Conservation (phyloP, 73 alveolate species). For the Halteria grandinella region DNA sequence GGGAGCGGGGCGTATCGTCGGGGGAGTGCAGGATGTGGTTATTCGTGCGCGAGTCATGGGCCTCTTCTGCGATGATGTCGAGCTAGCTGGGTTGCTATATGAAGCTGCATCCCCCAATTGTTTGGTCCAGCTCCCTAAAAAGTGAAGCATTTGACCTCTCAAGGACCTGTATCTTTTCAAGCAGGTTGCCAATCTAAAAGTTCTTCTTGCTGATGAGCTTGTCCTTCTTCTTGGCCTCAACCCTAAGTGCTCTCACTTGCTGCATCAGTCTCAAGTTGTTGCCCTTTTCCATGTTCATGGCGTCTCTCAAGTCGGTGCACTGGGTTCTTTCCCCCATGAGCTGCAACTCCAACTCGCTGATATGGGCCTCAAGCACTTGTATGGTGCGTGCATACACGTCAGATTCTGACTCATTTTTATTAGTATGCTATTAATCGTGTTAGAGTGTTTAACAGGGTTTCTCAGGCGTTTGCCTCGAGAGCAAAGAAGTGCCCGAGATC, state of each 20-base stretch:
- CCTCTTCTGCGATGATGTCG: not conserved
- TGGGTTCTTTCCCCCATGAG: too few species aligned
- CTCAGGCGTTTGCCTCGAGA: too few species aligned
- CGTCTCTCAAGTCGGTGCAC: conserved; percentile 3
- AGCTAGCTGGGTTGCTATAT: not conserved
- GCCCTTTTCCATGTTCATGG: not conserved
- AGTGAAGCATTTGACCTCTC: conserved; percentile 13
- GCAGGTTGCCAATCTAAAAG: not conserved
- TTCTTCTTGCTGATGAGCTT: conserved; percentile 14
- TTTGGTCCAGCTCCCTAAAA: conserved; percentile 27
- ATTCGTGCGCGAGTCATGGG: too few species aligned
- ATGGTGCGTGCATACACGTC: too few species aligned
- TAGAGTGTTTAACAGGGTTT: too few species aligned
- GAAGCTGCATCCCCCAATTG: conserved; percentile 9
- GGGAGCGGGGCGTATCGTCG: too few species aligned
- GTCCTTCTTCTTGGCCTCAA: conserved; percentile 8
- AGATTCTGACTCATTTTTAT: too few species aligned
- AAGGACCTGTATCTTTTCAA: not conserved
- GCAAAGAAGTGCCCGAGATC: too few species aligned
- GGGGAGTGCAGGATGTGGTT: too few species aligned
- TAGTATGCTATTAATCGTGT: too few species aligned
- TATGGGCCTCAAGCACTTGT: too few species aligned
- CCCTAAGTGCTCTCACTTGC: not conserved
- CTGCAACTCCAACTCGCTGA: too few species aligned
- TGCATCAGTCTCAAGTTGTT: not conserved